Base-by-base conservation (phyloP, 2,329 filamentous ascomycete genomes). In the Venturia nashicola region DNA sequence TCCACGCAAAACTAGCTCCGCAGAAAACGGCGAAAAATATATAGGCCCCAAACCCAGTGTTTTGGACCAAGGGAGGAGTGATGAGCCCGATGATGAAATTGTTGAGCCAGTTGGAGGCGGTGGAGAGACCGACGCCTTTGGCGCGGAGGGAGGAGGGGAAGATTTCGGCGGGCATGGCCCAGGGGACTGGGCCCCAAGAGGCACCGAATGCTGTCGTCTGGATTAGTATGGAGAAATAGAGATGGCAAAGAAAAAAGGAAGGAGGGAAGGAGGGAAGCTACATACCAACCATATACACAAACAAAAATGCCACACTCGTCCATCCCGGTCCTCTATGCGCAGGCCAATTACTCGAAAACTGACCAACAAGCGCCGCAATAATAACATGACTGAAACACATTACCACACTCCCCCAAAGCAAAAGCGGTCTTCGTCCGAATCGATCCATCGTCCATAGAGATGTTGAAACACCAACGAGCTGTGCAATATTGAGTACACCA, bases 1-100 rank as follows among this genome's bases (percentile, higher is more conserved):
- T 72, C 65, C 74, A 76, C 7, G 72, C 64, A 40, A 73, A 71
- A 1, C 71, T 70, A 34, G 74, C 67, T 0, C 69, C 65, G 65
- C 71, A 74, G 63, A 74, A 74, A n/a, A 72, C 69, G 9, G 72
- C 73, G 67, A 75, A 76, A 65, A 76, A 75, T 2, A 69, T 69
- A 59, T 74, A 75, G 0, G 72, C 72, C 4, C 79, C 79, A 67
- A 74, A 80, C 0, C 77, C 78, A 0, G 77, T 86, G 62, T 82
- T 81, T 65, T 82, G 74, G 27, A 89, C 81, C 43, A 88, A 79
- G 1, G 85, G 80, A 0, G 86, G 86, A 0, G 85, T 87, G 36
- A 88, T 81, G 68, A 88, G 80, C 43, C 87, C 85, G 59, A 86
- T 83, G 61, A 85, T 80, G 67, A 87, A 86, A 70, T 87, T 86